Evolutionary conservation across 1,284 basidiomycete genomes (phyloP), one percentile per base, ranked within the genome.

Genomic region (Takashimella tepidaria): DNA sequence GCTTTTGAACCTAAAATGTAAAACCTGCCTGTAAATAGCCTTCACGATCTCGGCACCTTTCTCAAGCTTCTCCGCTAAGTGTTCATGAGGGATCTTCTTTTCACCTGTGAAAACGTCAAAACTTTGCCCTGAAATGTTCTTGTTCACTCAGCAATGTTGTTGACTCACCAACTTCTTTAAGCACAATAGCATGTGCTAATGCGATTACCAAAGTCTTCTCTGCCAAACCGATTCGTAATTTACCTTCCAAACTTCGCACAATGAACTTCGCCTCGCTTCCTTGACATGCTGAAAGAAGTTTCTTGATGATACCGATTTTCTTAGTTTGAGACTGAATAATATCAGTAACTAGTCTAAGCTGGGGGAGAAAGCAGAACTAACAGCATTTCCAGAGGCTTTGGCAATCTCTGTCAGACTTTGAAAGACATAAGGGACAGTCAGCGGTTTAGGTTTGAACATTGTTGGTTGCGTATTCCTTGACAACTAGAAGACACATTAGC

Each of bases 221-320:
- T 2, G 96, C 96, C 63, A 98, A 87, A 44, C 96, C 92, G 68
- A 99, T 98, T 5, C 96, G 84, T 37, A 99, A 82, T 76, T 99
- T 99, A 53, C 96, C 96, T 76, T 98, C 95, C 61, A 98, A 76
- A 72, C 88, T 92, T 47, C 96, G 86, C 50, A 98, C 87, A 58
- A 98, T 88, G 72, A 95, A 99, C 73, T 98, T 98, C 21, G 95
- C 92, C 67, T 84, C 83, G 41, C 66, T 74, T 45, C 85, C 89
- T 67, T 91, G 86, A 68, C 93, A 98, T 4, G 91, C 87, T 2
- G 93, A 91, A 1, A 99, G 81, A 2, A 99, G 80, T 68, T 93
- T 92, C 49, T 92, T 96, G 69, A 99, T 96, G 60, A 95, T 89
- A 1, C 88, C 88, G 12, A 97, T 90, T 72, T 99, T 99, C 76